These are phyloP conservation scores for Phaffomyces opuntiae DNA, from an alignment of 805 yeast genomes.

Conservation along the genomic window DNA sequence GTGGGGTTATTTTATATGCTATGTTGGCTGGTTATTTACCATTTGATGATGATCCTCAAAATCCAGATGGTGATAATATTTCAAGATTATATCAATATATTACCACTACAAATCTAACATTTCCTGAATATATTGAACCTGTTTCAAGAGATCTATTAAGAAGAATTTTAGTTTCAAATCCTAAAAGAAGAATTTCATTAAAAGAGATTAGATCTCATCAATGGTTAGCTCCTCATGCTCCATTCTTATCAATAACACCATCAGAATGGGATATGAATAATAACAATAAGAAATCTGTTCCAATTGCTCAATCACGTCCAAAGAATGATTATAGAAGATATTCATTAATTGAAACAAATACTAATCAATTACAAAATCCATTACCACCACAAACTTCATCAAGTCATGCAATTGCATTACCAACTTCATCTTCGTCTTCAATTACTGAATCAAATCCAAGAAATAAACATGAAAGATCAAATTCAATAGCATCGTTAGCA, in stretches of 20 bases:
- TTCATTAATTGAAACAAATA: conserved; percentile 36
- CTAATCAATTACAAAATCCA: conserved; percentile 40
- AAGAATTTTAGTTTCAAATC: conserved; percentile 79
- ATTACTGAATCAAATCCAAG: conserved; percentile 14
- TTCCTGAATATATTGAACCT: conserved; percentile 90
- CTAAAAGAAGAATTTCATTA: conserved; percentile 63
- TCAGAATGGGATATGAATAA: conserved; percentile 73
- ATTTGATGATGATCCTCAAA: conserved; percentile 94
- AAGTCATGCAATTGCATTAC: conserved; percentile 47
- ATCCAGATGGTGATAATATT: conserved; percentile 94
- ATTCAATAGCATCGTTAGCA: conserved; percentile 52
- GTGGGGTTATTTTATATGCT: conserved; percentile 92
- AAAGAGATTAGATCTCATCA: conserved; percentile 71
- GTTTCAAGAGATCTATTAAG: conserved; percentile 86
- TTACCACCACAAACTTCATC: conserved; percentile 67
- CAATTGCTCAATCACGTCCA: conserved; percentile 1
- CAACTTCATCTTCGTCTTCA: conserved; percentile 30
- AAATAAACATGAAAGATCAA: conserved; percentile 30
- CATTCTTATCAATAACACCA: conserved; percentile 77
- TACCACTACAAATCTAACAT: conserved; percentile 84
- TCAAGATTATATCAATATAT: conserved; percentile 87
- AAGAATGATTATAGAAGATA: conserved; percentile 28
- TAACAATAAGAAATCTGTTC: conserved; percentile 9
- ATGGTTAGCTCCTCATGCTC: conserved; percentile 83
- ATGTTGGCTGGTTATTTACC: conserved; percentile 97